Conservation (phyloP, 305 asterid species). For the Fraxinus baroniana region DNA sequence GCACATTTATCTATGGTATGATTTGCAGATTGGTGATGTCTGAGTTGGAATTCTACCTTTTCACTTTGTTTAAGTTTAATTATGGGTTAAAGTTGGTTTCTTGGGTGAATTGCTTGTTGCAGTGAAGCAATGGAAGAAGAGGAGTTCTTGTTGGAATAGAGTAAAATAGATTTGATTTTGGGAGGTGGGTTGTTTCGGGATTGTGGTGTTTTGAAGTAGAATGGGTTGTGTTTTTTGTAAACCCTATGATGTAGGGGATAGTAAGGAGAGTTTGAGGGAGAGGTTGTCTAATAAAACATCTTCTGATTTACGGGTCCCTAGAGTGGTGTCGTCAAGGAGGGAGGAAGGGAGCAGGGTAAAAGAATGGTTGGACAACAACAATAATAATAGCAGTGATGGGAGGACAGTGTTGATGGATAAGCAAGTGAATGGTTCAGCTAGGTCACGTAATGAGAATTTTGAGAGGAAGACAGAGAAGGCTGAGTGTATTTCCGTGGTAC, state of each 20-base stretch:
- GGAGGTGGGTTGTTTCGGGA: constrained; percentile 38
- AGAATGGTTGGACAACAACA: constrained; percentile 51
- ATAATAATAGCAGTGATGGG: constrained; percentile 46
- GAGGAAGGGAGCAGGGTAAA: constrained; percentile 55
- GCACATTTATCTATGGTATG: constrained; percentile 13
- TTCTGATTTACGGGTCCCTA: constrained; percentile 45
- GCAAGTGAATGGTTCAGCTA: constrained; percentile 58
- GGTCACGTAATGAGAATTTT: constrained; percentile 51
- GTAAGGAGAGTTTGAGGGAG: constrained; percentile 73
- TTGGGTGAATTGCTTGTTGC: constrained; percentile 37
- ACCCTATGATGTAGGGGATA: constrained; percentile 73
- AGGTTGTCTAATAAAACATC: constrained; percentile 52
- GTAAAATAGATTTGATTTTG: constrained; percentile 38
- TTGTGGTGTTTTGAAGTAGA: constrained; percentile 33
- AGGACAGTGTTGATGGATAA: constrained; percentile 57
- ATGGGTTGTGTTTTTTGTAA: constrained; percentile 86
- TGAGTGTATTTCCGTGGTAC: constrained; percentile 42
- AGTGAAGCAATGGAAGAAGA: constrained; percentile 43
- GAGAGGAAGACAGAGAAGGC: constrained; percentile 73
- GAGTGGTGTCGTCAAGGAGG: constrained; percentile 61
- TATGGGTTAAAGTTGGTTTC: constrained; percentile 37
- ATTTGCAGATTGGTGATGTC: constrained; percentile 15
- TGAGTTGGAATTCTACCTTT: constrained; percentile 26
- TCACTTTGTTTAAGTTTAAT: constrained; percentile 26
- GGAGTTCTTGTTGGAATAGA: constrained; percentile 31